Percentiles rank a stretch among this genome's conserved stretches.
These are phyloP conservation scores for Alternaria panax DNA, from an alignment of 2,329 filamentous ascomycete genomes.

Conservation along the genomic window DNA sequence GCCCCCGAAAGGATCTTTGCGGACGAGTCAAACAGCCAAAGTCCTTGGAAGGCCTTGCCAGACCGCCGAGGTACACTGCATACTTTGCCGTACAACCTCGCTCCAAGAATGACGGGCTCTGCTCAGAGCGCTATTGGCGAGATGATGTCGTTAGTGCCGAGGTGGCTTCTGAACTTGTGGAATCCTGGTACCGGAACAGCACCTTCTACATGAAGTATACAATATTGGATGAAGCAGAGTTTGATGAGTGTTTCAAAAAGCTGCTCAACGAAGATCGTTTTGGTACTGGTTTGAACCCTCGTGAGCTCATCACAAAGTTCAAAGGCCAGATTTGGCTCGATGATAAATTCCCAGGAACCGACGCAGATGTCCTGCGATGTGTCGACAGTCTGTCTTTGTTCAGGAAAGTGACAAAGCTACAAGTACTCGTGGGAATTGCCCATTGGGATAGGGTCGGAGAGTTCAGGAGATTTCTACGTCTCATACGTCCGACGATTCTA, in stretches of 20 bases:
- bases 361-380: background rate
- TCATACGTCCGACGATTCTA: background rate
- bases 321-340: background rate
- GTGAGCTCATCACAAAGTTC: background rate
- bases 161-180: background rate
- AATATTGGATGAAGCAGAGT: background rate
- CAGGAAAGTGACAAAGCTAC: background rate
- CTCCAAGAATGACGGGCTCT: background rate
- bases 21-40: background rate
- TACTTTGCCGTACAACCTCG: background rate
- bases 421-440: background rate
- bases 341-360: background rate
- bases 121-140: background rate
- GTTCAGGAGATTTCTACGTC: background rate
- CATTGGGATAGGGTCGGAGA: background rate
- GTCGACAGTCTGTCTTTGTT: background rate
- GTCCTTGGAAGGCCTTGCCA: background rate
- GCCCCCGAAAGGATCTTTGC: background rate
- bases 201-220: background rate
- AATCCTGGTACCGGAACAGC: background rate
- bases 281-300: background rate
- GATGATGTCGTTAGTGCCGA: background rate
- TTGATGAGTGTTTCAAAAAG: background rate
- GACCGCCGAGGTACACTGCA: background rate
- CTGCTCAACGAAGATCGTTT: background rate